Percentiles rank a stretch among this genome's conserved stretches.
Conservation (phyloP, 768 basidiomycete species). For the Rhizopogon sp. region DNA sequence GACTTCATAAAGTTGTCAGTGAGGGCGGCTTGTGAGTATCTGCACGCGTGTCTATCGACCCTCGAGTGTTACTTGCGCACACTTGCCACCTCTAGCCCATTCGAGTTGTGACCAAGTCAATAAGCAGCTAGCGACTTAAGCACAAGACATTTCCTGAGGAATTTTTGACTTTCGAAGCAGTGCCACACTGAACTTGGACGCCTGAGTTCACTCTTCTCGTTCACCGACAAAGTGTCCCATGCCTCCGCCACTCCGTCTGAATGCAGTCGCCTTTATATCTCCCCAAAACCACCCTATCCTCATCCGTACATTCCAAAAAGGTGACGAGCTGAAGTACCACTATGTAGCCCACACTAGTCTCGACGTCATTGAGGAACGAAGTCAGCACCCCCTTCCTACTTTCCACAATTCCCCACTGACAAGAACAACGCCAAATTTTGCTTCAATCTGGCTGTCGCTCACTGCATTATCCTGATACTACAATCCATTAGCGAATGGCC, state of each 20-base stretch:
- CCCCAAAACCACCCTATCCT: constrained; percentile 77
- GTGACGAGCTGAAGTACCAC: constrained; percentile 75
- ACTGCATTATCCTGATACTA: too few relatives aligned
- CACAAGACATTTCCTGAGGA: too few relatives aligned
- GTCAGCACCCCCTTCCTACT: constrained; percentile 39
- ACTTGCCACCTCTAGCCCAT: too few relatives aligned
- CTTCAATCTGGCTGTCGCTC: not conserved
- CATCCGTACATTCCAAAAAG: constrained; percentile 63
- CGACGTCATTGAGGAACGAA: constrained; percentile 89
- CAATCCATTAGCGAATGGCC: constrained; percentile 23
- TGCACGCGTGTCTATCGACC: too few relatives aligned
- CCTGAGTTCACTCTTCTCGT: too few relatives aligned
- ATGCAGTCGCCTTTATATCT: constrained; percentile 83
- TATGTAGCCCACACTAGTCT: constrained; percentile 88
- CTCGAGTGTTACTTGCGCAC: too few relatives aligned
- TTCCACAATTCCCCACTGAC: not conserved
- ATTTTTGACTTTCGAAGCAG: too few relatives aligned
- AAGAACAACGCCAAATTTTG: not conserved
- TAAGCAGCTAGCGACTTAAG: too few relatives aligned
- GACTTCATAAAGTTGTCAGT: too few relatives aligned
- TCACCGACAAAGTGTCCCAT: constrained; percentile 26
- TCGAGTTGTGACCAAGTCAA: too few relatives aligned
- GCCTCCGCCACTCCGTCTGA: constrained; percentile 65
- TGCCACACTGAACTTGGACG: too few relatives aligned
- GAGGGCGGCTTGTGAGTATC: too few relatives aligned